Evolutionary conservation across 768 basidiomycete genomes (phyloP), one percentile per base, ranked within the genome.

Genomic region (Agaricus blazei): DNA sequence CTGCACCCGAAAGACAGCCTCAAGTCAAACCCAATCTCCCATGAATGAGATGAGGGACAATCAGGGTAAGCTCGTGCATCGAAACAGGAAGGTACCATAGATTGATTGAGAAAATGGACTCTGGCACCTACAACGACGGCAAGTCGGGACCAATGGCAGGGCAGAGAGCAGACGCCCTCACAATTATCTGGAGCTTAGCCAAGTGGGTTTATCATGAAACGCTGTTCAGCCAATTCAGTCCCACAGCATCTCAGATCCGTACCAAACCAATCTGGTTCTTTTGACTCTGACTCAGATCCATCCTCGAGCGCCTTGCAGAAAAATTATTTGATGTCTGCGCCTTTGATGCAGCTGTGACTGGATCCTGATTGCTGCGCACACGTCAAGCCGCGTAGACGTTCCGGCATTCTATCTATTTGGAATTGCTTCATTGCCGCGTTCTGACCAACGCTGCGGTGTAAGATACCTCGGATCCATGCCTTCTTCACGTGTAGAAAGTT

Each of bases 401-500:
- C 44, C 54, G 42, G 48, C 48, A 49, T 24, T 31, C 34, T 37
- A 31, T 56, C 29, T 24, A 41, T 48, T 34, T 38, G 37, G 24
- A 36, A 40, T 6, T 28, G 50, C 34, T 37, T 26, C 36, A 37
- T 45, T 38, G n/a, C 19, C 29, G 29, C 54, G 48, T 26, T 40
- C 42, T 37, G 36, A 34, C 23, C 40, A 38, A 29, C 42, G 9
- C 42, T 45, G 48, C 23, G 41, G 48, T 44, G 23, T 36, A 34
- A 44, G 34, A 43, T 44, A 50, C 48, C 48, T 56, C 48, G 54
- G 15, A 27, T 56, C 41, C 48, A 50, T 56, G 54, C 54, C 34
- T 48, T 27, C 49, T 56, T 56, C 54, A 56, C 54, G 54, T 56
- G 54, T 56, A 49, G 29, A 49, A 41, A 56, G 50, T 56, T 50